A percentile compares a stretch with the other conserved stretches of the same genome.
phyloP scores from a whole-genome alignment of 306 rosid species.

The Castanea mollissima region DNA sequence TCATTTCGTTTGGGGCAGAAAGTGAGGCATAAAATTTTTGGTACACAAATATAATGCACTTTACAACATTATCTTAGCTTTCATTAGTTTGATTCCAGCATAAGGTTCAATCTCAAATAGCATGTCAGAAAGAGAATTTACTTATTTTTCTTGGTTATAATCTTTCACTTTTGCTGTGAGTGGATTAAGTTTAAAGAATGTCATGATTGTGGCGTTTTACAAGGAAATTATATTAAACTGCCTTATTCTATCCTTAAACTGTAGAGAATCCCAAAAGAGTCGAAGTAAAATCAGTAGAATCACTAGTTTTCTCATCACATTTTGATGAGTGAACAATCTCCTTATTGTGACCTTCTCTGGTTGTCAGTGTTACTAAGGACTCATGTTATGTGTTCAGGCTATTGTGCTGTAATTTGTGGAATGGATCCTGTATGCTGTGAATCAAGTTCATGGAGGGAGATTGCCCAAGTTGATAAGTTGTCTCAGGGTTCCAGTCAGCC shows the following conservation, averaged over 20 bases:
- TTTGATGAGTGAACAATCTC: neutral
- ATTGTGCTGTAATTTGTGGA: conserved; percentile 83
- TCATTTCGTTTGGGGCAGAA: conserved; percentile 86
- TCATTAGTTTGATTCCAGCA: conserved; percentile 11
- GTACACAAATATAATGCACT: conserved; percentile 31
- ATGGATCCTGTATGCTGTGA: conserved; percentile 95
- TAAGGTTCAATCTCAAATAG: neutral
- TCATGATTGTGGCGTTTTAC: conserved; percentile 21
- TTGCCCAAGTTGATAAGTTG: conserved; percentile 75
- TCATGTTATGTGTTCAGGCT: conserved; percentile 48
- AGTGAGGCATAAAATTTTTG: conserved; percentile 72
- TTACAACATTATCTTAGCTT: conserved; percentile 11
- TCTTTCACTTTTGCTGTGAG: neutral
- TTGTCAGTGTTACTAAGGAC: conserved; percentile 25
- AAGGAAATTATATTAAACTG: conserved; percentile 9
- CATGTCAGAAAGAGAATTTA: neutral
- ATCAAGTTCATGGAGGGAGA: conserved; percentile 92
- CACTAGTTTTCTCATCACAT: neutral
- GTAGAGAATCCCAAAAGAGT: conserved; percentile 3
- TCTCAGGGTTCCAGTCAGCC: conserved; percentile 77
- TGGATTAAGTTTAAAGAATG: neutral
- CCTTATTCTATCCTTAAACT: neutral
- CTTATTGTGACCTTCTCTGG: neutral
- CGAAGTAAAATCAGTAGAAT: neutral
- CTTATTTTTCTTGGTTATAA: neutral